These are phyloP conservation scores for Mycena vulgaris DNA, from an alignment of 768 basidiomycete genomes.

Conservation along the genomic window DNA sequence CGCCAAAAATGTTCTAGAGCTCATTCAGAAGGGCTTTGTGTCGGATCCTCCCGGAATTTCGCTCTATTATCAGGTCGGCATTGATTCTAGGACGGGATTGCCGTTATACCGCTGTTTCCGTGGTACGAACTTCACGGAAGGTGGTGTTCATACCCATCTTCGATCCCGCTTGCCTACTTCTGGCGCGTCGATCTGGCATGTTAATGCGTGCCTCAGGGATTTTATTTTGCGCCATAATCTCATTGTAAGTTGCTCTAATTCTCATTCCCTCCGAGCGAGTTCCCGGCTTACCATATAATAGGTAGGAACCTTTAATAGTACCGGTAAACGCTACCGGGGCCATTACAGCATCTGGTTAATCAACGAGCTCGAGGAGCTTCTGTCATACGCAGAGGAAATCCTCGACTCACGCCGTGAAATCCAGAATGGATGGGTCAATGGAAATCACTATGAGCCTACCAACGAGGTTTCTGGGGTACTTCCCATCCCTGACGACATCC, in stretches of 20 bases:
- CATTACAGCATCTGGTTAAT: slow-evolving; percentile 27
- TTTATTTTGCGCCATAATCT: slow-evolving; percentile 7
- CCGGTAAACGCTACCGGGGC: slow-evolving; percentile 7
- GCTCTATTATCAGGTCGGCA: background rate
- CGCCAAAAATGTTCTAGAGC: background rate
- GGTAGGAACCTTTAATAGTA: slow-evolving; percentile 8
- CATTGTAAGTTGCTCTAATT: background rate
- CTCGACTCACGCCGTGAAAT: background rate
- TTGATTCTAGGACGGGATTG: background rate
- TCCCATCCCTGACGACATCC: background rate
- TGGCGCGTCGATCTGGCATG: background rate
- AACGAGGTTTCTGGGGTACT: background rate
- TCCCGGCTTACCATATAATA: background rate
- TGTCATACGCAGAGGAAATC: background rate
- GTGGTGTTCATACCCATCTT: slow-evolving; percentile 4
- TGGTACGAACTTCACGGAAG: background rate
- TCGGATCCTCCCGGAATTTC: background rate
- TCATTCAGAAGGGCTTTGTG: background rate
- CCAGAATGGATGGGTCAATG: slow-evolving; percentile 17
- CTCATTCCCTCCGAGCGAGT: no score
- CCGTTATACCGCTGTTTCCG: background rate
- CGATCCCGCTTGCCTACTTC: background rate
- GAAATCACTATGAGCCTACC: slow-evolving; percentile 3
- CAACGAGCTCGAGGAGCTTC: slow-evolving; percentile 21
- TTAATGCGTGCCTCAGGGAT: background rate